These are phyloP conservation scores for Silybum marianum DNA, from an alignment of 129 eudicot genomes.

Conservation along the genomic window DNA sequence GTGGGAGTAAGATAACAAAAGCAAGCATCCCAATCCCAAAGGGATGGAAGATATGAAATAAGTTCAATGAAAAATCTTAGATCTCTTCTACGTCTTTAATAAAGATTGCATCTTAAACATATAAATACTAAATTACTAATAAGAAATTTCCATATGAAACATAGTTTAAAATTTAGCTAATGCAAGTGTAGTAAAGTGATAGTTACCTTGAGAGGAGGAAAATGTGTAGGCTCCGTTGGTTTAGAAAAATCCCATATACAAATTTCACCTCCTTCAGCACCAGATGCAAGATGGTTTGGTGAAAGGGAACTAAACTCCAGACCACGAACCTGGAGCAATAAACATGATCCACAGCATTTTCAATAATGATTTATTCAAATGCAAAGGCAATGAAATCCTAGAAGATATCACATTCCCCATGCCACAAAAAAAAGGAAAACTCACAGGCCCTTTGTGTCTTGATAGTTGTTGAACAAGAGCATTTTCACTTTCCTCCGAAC, in stretches of 20 bases:
- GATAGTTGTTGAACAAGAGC: slow-evolving; percentile 69
- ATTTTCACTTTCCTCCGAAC: slow-evolving; percentile 55
- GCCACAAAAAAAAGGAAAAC: slow-evolving; percentile 22
- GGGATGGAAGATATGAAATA: background rate
- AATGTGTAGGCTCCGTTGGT: slow-evolving; percentile 67
- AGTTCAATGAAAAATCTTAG: background rate
- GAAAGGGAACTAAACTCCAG: slow-evolving; percentile 69
- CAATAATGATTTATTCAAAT: slow-evolving; percentile 8
- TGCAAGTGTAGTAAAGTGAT: background rate
- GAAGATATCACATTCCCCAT: background rate
- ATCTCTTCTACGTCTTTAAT: background rate
- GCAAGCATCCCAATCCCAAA: background rate
- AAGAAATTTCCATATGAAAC: background rate
- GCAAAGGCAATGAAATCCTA: slow-evolving; percentile 1
- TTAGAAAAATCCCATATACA: slow-evolving; percentile 82
- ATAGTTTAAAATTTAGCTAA: background rate
- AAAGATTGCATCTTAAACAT: background rate
- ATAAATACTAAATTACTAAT: background rate
- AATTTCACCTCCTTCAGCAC: slow-evolving; percentile 94
- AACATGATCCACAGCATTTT: background rate
- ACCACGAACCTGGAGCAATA: slow-evolving; percentile 74
- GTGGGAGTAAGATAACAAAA: background rate
- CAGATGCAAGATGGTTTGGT: slow-evolving; percentile 86
- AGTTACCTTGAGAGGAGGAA: slow-evolving; percentile 84
- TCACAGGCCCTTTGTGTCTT: slow-evolving; percentile 82